Percentiles rank a stretch among this genome's conserved stretches.
Evolutionary conservation across 1,139 yeast species (phyloP).

Genomic region (Geotrichum aggregatum): DNA sequence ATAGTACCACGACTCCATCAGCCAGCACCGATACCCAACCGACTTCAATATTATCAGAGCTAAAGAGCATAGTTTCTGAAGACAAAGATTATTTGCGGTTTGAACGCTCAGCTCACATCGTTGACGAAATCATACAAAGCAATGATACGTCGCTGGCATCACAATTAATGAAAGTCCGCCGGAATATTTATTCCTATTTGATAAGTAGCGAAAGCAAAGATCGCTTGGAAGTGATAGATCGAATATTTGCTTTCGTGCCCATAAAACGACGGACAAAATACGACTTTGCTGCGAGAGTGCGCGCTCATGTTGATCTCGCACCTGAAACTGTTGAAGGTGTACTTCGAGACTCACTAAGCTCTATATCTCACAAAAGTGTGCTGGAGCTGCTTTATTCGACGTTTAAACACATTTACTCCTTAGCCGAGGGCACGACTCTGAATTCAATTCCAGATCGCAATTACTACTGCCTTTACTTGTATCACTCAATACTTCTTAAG

Average conservation of each 20-base stretch:
- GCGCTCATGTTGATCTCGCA: constrained; percentile 9
- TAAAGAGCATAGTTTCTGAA: background rate
- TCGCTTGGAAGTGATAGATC: constrained; percentile 5
- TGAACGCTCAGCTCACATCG: background rate
- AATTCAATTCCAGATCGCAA: constrained; percentile 4
- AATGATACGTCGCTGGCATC: background rate
- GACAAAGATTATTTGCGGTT: background rate
- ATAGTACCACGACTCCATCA: background rate
- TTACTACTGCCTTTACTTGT: constrained; percentile 13
- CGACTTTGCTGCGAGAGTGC: constrained; percentile 17
- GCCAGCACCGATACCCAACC: background rate
- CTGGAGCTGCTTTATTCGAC: constrained; percentile 18
- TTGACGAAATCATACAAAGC: background rate
- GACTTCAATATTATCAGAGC: background rate
- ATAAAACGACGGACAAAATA: constrained; percentile 15
- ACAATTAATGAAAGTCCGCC: constrained; percentile 8
- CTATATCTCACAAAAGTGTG: constrained; percentile 11
- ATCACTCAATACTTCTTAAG: constrained; percentile 17
- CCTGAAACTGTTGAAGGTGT: constrained; percentile 9
- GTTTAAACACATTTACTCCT: constrained; percentile 9
- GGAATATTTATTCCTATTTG: constrained; percentile 7
- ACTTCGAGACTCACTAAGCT: constrained; percentile 10
- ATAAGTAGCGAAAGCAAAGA: background rate
- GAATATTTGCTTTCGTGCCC: constrained; percentile 4
- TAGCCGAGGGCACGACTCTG: background rate